Percentiles rank a stretch among this genome's conserved stretches.
phyloP scores from a whole-genome alignment of 148 eudicot genomes.

The Arctostaphylos glauca region DNA sequence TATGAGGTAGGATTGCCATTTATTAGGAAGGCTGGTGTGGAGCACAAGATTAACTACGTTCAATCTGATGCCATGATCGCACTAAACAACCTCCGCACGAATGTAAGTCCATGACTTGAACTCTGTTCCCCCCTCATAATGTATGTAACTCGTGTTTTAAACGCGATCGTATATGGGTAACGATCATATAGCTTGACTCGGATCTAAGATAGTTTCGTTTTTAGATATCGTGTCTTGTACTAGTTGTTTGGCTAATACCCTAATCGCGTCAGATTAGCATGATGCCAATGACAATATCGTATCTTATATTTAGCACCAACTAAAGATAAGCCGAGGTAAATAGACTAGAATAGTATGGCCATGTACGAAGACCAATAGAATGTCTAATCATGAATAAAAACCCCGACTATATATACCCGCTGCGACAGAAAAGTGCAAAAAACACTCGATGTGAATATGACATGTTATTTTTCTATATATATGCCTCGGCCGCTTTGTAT shows the following conservation, averaged over 20 bases:
- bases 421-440: no score
- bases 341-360: not conserved
- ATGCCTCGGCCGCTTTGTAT: no score
- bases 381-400: no score
- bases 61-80: conserved; percentile 28
- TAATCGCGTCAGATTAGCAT: not conserved
- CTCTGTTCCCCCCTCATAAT: not conserved
- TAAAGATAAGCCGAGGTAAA: not conserved
- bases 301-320: not conserved
- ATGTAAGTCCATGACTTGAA: conserved; percentile 13
- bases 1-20: conserved; percentile 46
- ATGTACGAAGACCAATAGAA: not conserved
- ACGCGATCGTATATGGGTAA: not conserved
- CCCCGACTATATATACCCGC: no score
- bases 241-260: not conserved
- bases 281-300: not conserved
- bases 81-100: conserved; percentile 29
- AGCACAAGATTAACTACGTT: conserved; percentile 49
- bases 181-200: not conserved
- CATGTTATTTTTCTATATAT: no score
- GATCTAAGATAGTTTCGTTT: not conserved
- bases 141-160: not conserved
- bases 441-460: no score
- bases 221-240: not conserved
- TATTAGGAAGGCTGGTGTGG: conserved; percentile 44